These are phyloP conservation scores for Fomitopsis betulina DNA, from an alignment of 1,284 basidiomycete genomes.

Conservation along the genomic window DNA sequence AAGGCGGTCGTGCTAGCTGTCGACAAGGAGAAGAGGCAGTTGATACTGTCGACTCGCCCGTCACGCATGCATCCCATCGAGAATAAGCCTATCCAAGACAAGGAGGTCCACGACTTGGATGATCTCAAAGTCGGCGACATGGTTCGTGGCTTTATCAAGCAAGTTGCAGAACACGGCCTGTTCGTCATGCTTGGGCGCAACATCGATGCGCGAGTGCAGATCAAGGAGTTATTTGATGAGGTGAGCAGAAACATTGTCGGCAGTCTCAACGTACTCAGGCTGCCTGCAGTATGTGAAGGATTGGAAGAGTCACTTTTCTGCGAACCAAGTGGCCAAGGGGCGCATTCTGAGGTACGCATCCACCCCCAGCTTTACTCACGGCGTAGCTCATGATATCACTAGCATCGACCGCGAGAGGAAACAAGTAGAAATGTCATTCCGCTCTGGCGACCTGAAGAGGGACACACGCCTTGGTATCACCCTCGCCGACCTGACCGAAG, in stretches of 20 bases:
- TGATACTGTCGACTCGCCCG: conserved; percentile 76
- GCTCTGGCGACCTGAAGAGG: conserved; percentile 51
- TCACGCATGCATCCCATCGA: conserved; percentile 61
- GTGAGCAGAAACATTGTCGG: conserved; percentile 36
- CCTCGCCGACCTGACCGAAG: conserved; percentile 60
- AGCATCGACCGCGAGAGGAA: conserved; percentile 68
- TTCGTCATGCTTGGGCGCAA: conserved; percentile 85
- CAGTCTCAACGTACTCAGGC: conserved; percentile 2
- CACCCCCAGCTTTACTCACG: background rate
- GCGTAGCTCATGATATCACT: background rate
- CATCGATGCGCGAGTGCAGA: conserved; percentile 89
- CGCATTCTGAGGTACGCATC: conserved; percentile 66
- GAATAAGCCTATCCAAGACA: conserved; percentile 54
- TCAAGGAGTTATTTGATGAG: conserved; percentile 89
- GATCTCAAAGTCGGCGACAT: conserved; percentile 72
- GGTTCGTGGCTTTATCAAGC: conserved; percentile 88
- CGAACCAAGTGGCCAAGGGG: conserved; percentile 85
- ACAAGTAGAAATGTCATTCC: conserved; percentile 87
- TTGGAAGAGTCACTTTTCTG: conserved; percentile 82
- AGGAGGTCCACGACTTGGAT: conserved; percentile 58
- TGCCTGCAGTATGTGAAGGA: conserved; percentile 81
- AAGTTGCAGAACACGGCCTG: conserved; percentile 82
- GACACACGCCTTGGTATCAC: conserved; percentile 37
- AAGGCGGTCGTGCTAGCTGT: conserved; percentile 69
- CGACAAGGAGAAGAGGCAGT: conserved; percentile 59